Evolutionary conservation across 75 land plant genomes (phyloP), one percentile per base, ranked within the genome.

Genomic region (Cupressus sempervirens): DNA sequence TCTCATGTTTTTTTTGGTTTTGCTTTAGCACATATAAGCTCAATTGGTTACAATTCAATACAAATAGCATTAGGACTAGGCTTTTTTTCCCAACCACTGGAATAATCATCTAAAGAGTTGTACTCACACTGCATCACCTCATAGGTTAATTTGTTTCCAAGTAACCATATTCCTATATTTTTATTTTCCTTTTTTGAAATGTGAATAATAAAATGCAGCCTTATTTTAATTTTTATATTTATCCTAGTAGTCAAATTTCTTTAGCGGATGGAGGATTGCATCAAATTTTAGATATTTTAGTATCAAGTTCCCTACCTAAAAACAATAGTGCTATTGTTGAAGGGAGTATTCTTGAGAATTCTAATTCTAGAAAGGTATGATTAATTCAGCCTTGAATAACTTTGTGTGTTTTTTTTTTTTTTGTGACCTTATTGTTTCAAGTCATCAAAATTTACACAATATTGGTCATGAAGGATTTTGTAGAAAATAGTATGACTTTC

Each of bases 91-190:
- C 98, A 96, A 84, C 87, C 89, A 5, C 32, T 89, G 38, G 98
- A 94, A 88, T 54, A 89, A 2, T 76, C 81, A 29, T 43, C 91
- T 82, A 97, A 96, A 38, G 94, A 93, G 23, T 48, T 90, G 16
- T 98, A 98, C 40, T 85, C 90, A 85, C 81, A 84, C 91, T 26
- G 52, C 86, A 36, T 88, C 84, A 56, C 86, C 94, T 75, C 79
- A 86, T 38, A 97, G 94, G 98, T n/a, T n/a, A n/a, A n/a, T 97
- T 76, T 77, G 1, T 50, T 48, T 70, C 81, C 43, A 16, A 32
- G 72, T 75, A 15, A 48, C 30, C 3, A 53, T 8, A 46, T 35
- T 84, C 16, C 68, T 32, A 54, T 67, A 6, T 16, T 56, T 83
- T 26, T 52, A 35, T 45, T 34, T 36, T 38, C 23, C 9, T 20